Conservation (phyloP, 495 filamentous ascomycete species). For the Tuber umbilicatum region DNA sequence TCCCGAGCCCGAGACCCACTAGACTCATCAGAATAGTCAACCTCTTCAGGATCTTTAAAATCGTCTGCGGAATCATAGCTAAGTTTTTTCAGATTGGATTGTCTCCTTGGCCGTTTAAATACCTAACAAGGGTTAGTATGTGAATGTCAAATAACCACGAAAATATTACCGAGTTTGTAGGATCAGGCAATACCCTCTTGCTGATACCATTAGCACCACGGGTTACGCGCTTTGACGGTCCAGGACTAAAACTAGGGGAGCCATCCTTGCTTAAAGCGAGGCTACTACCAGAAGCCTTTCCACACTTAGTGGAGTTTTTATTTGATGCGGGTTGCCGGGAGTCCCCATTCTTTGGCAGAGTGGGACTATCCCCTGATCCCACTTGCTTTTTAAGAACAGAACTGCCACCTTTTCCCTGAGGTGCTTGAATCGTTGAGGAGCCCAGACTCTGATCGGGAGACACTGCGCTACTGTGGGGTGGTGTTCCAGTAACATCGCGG, state of each 20-base stretch:
- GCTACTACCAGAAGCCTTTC: neutral
- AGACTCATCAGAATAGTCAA: neutral
- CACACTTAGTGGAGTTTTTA: neutral
- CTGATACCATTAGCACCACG: slow-evolving; percentile 33
- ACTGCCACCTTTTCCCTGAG: neutral
- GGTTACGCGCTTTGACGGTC: slow-evolving; percentile 23
- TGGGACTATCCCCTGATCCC: neutral
- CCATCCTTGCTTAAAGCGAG: neutral
- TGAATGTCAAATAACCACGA: neutral
- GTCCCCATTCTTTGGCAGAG: neutral
- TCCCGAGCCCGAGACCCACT: slow-evolving; percentile 17
- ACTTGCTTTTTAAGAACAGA: neutral
- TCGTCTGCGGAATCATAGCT: neutral
- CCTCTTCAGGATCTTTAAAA: neutral
- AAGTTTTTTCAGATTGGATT: neutral
- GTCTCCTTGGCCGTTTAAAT: neutral
- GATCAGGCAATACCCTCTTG: slow-evolving; percentile 21
- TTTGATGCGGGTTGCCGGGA: neutral
- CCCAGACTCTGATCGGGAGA: neutral
- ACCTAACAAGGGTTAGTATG: neutral
- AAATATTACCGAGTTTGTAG: slow-evolving; percentile 25
- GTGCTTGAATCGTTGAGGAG: neutral
- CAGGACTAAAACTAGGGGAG: neutral
- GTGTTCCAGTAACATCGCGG: neutral
- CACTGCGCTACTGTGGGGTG: neutral